Base-by-base conservation (phyloP, 768 basidiomycete genomes). In the Hydnum rufescens region DNA sequence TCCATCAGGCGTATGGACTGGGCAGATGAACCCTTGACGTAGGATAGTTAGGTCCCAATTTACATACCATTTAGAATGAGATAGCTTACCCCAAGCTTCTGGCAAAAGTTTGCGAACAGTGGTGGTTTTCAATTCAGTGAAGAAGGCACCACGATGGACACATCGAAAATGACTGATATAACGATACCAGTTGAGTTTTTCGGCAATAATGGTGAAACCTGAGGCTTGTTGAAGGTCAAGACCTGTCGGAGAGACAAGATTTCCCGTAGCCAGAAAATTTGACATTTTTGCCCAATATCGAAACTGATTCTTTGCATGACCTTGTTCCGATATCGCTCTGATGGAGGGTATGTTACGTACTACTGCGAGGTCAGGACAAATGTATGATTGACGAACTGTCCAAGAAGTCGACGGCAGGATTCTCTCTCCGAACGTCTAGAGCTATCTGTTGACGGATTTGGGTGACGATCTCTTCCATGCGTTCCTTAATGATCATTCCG, bases 61-160 rank as follows among this genome's bases (percentile, higher is more conserved):
- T 42, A 31, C 2, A 22, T 23, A 42, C 50, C 53, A 16, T 49
- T 39, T 30, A 50, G 44, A 22, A 28, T 28, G 30, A 25, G 25
- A 52, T 42, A 3, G 16, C 71, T 57, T 62, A 88, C 89, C 95
- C 95, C 95, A 99, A 31, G 93, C 85, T 67, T 99, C 95, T 23
- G 95, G 95, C 18, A 96, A 70, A 49, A 99, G 70, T 65, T 97
- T 97, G 57, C 95, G 80, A 52, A 99, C 95, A 22, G 89, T 81
- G 0, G 95, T 99, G 1, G 95, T 99, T 70, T 96, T 96, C 51
- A 97, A 76, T 64, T 97, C 90, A 4, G 92, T 86, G 63, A 99
- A 99, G 76, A 99, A 99, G 32, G 95, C 90, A 64, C 95, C 95
- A 67, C 95, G 86, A 67, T 99, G 95, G 29, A 99, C 89, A 65